Percentiles rank a stretch among this genome's conserved stretches.
Evolutionary conservation across 805 yeast species (phyloP).

Genomic region (Pichia ethanolica): DNA sequence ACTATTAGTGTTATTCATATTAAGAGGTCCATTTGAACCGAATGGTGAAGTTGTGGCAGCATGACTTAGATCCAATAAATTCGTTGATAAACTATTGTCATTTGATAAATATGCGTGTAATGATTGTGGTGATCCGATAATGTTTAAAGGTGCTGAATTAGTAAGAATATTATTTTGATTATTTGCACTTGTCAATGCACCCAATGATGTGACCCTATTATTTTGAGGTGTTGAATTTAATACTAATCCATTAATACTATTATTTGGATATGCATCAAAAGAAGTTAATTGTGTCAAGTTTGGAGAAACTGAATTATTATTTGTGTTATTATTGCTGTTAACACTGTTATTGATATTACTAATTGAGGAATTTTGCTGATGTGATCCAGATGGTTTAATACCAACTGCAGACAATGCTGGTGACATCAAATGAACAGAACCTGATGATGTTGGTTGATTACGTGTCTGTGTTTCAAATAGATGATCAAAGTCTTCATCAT

Average conservation of each 20-base stretch:
- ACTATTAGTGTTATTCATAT: slow-evolving; percentile 4
- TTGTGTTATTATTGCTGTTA: too few species aligned
- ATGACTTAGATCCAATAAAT: slow-evolving; percentile 9
- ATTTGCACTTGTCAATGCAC: slow-evolving; percentile 14
- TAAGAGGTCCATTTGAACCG: slow-evolving; percentile 11
- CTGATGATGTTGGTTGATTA: neutral
- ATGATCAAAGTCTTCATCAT: slow-evolving; percentile 17
- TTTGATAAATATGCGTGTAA: neutral
- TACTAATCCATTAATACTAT: neutral
- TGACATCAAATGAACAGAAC: neutral
- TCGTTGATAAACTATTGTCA: neutral
- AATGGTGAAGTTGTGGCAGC: slow-evolving; percentile 16
- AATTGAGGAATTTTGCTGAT: neutral
- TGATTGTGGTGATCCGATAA: slow-evolving; percentile 6
- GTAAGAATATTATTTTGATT: neutral
- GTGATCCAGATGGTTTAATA: neutral
- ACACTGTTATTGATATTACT: neutral
- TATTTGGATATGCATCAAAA: slow-evolving; percentile 8
- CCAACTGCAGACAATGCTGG: neutral
- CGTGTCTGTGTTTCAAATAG: slow-evolving; percentile 4
- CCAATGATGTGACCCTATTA: slow-evolving; percentile 14
- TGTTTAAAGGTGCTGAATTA: neutral
- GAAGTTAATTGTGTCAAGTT: slow-evolving; percentile 7
- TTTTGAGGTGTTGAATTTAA: slow-evolving; percentile 8
- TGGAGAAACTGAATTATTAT: slow-evolving; percentile 6